Conservation (phyloP, 116 monocot species). For the Trichopus zeylanicus region DNA sequence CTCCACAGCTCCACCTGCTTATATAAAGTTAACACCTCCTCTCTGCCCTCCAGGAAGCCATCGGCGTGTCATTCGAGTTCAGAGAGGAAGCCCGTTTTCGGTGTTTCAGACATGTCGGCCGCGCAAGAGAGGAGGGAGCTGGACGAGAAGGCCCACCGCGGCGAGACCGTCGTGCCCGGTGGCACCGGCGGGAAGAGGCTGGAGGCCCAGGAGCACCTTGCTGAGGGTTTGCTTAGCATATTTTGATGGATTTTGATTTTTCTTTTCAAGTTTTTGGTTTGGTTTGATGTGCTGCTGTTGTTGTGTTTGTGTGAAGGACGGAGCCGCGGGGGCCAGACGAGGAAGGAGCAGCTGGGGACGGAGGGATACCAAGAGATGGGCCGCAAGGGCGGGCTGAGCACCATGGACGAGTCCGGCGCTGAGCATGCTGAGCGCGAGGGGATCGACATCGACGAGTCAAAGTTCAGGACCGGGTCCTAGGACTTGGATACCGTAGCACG, state of each 20-base stretch:
- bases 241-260: too few species aligned
- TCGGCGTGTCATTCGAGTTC: too few species aligned
- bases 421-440: background rate
- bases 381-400: conserved; percentile 38
- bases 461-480: too few species aligned
- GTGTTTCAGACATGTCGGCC: background rate
- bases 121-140: conserved; percentile 44
- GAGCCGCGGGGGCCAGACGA: conserved; percentile 38
- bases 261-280: too few species aligned
- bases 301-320: too few species aligned
- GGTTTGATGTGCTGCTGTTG: too few species aligned
- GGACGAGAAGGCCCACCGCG: conserved; percentile 42
- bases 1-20: too few species aligned
- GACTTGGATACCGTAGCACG: too few species aligned
- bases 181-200: conserved; percentile 80
- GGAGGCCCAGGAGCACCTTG: conserved; percentile 72
- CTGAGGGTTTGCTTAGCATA: conserved; percentile 45
- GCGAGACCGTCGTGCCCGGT: conserved; percentile 65
- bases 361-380: conserved; percentile 47
- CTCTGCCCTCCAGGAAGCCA: too few species aligned
- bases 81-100: too few species aligned
- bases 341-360: conserved; percentile 40
- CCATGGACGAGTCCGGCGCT: background rate
- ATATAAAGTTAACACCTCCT: too few species aligned
- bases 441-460: background rate